Conservation (phyloP, 2,329 filamentous ascomycete species). For the Colletotrichum liriopes region DNA sequence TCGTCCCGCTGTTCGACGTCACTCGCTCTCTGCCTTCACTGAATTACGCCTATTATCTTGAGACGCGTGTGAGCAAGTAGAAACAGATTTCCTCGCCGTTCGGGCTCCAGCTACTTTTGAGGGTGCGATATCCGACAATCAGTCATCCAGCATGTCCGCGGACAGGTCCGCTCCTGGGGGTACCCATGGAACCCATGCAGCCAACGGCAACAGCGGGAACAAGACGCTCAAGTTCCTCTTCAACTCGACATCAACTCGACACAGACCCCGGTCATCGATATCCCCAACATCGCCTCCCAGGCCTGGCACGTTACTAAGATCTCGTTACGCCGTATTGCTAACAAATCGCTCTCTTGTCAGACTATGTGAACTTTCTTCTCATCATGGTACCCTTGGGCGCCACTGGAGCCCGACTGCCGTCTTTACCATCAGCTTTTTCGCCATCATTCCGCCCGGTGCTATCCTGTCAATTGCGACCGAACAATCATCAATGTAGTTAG, state of each 20-base stretch:
- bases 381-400: slow-evolving; percentile 81
- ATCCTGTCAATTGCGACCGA: slow-evolving; percentile 85
- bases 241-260: too few relatives aligned
- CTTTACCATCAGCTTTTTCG: slow-evolving; percentile 85
- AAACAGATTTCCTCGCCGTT: too few relatives aligned
- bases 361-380: slow-evolving; percentile 79
- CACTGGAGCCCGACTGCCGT: slow-evolving; percentile 77
- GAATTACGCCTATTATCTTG: too few relatives aligned
- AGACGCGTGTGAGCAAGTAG: too few relatives aligned
- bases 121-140: slow-evolving; percentile 49
- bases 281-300: slow-evolving; percentile 63
- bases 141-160: slow-evolving; percentile 51
- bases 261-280: slow-evolving; percentile 68
- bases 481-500: slow-evolving; percentile 80
- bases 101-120: slow-evolving; percentile 50
- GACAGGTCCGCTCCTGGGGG: slow-evolving; percentile 45
- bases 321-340: slow-evolving; percentile 52
- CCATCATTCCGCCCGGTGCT: slow-evolving; percentile 82
- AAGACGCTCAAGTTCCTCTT: slow-evolving; percentile 63
- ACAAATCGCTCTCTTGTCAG: slow-evolving; percentile 51
- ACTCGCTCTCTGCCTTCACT: too few relatives aligned
- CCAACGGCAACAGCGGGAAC: slow-evolving; percentile 44
- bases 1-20: too few relatives aligned
- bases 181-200: slow-evolving; percentile 42
- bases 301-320: slow-evolving; percentile 71